phyloP scores from a whole-genome alignment of 1,284 basidiomycete species.

The Sanghuangporus sanghuang region DNA sequence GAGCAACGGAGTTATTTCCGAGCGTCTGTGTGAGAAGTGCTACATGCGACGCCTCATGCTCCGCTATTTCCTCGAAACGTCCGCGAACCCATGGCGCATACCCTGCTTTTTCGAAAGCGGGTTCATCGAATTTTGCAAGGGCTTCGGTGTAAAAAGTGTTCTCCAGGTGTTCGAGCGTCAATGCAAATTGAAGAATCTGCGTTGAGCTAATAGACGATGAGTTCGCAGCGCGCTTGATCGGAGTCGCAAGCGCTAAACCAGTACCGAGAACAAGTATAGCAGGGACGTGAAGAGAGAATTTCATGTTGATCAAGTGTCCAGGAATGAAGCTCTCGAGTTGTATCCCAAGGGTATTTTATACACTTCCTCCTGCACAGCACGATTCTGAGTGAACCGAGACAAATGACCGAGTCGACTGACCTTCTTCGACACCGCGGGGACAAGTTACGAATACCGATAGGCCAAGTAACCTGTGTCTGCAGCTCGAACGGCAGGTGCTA shows the following conservation, averaged over 20 bases:
- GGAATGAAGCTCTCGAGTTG: background rate
- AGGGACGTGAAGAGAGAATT: background rate
- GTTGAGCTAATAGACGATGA: slow-evolving; percentile 1
- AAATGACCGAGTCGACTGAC: no score
- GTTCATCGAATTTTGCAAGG: slow-evolving; percentile 39
- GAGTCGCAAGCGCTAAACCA: background rate
- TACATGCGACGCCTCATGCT: slow-evolving; percentile 35
- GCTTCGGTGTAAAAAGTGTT: slow-evolving; percentile 52
- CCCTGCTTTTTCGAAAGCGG: slow-evolving; percentile 50
- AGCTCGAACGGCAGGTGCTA: no score
- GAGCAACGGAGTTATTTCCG: slow-evolving; percentile 35
- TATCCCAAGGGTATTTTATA: background rate
- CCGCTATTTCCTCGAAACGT: slow-evolving; percentile 31
- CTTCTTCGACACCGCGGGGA: no score
- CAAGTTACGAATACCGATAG: no score
- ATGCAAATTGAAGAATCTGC: slow-evolving; percentile 41
- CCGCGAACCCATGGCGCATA: slow-evolving; percentile 44
- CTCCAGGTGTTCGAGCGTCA: slow-evolving; percentile 69
- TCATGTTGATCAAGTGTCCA: background rate
- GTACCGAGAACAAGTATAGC: background rate
- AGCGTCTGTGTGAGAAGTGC: slow-evolving; percentile 39
- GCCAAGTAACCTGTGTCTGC: no score
- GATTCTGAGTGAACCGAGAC: background rate
- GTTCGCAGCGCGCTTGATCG: slow-evolving; percentile 1
- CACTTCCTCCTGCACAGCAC: background rate